A percentile compares a stretch with the other conserved stretches of the same genome.
Evolutionary conservation across 2,329 filamentous ascomycete species (phyloP).

Genomic region (Neocucurbitaria cava): DNA sequence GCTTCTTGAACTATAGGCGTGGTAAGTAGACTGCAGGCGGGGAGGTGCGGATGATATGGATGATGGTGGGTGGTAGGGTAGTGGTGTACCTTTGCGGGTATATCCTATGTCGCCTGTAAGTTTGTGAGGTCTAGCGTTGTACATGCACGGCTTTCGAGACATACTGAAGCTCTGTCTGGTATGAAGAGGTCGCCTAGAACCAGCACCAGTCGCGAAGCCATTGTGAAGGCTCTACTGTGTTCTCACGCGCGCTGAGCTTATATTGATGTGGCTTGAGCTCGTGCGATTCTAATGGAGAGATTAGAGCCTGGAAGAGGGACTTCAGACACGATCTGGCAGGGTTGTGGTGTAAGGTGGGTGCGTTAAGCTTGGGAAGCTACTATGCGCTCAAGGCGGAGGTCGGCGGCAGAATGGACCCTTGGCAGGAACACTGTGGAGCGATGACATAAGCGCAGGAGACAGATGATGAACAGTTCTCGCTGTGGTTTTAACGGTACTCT

Average conservation of each 20-base stretch:
- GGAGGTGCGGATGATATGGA: neutral
- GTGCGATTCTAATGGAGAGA: neutral
- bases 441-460: neutral
- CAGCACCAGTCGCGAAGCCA: constrained; percentile 52
- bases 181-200: constrained; percentile 53
- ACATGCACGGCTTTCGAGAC: constrained; percentile 15
- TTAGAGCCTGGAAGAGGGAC: neutral
- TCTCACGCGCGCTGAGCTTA: neutral
- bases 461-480: neutral
- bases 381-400: constrained; percentile 22
- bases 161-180: constrained; percentile 51
- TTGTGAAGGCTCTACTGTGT: constrained; percentile 21
- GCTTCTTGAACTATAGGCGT: constrained; percentile 56
- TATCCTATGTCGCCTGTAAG: constrained; percentile 50
- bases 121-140: constrained; percentile 40
- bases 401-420: constrained; percentile 21
- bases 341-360: constrained; percentile 12
- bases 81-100: constrained; percentile 49
- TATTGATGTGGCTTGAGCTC: neutral
- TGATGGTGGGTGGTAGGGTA: neutral
- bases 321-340: constrained; percentile 3
- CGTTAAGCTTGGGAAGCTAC: constrained; percentile 22
- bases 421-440: constrained; percentile 14
- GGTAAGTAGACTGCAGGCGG: constrained; percentile 14
- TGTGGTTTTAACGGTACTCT: neutral